These are phyloP conservation scores for Sequoia sempervirens DNA, from an alignment of 75 land plant genomes.

Conservation along the genomic window DNA sequence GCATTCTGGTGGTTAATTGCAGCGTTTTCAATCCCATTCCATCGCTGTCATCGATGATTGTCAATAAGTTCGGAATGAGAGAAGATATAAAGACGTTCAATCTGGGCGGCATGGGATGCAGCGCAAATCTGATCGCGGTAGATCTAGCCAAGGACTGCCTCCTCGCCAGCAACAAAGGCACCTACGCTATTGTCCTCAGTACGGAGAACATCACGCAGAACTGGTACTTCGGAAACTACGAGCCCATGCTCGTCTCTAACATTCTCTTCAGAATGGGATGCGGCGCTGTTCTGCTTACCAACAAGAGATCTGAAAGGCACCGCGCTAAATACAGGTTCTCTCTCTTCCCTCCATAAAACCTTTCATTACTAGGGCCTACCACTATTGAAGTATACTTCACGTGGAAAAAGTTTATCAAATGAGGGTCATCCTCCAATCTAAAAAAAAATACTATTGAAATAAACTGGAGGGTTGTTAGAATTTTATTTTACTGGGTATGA, in stretches of 20 bases:
- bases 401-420: no score
- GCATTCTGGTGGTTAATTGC: conserved; percentile 75
- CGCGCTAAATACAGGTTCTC: conserved; percentile 34
- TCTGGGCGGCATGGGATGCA: conserved; percentile 87
- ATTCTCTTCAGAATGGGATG: conserved; percentile 53
- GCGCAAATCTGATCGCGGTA: conserved; percentile 60
- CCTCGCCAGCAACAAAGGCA: conserved; percentile 29
- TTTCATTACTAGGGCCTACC: no score
- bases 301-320: conserved; percentile 25
- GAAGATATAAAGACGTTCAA: conserved; percentile 53
- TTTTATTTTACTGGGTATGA: no score
- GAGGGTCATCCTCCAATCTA: no score
- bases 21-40: conserved; percentile 67
- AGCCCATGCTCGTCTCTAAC: conserved; percentile 46
- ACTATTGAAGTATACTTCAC: no score
- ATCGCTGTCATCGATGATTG: conserved; percentile 67
- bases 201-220: conserved; percentile 33
- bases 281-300: conserved; percentile 50
- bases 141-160: conserved; percentile 63
- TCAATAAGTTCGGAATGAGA: conserved; percentile 60
- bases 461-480: no score
- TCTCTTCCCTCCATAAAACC: no score
- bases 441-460: no score
- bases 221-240: conserved; percentile 22
- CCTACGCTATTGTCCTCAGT: conserved; percentile 42